phyloP scores from a whole-genome alignment of 2,329 filamentous ascomycete genomes.

The Aspergillus ustus region DNA sequence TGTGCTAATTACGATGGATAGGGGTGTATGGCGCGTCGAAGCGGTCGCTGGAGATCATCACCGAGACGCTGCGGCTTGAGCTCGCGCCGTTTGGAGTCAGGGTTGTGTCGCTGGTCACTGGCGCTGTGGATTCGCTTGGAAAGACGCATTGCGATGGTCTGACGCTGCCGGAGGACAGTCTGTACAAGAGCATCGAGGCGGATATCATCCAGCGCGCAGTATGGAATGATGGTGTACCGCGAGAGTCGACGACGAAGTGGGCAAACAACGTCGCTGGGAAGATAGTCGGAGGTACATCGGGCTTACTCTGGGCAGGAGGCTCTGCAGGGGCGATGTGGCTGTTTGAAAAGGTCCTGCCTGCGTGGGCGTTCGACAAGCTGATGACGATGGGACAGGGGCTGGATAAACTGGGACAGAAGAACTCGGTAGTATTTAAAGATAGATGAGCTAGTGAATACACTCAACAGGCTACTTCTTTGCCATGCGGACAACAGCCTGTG shows the following conservation, averaged over 20 bases:
- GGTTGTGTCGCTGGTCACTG: constrained; percentile 25
- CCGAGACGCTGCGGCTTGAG: constrained; percentile 31
- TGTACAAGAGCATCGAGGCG: constrained; percentile 26
- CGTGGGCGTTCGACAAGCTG: neutral
- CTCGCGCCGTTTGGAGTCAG: constrained; percentile 26
- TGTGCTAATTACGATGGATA: constrained; percentile 15
- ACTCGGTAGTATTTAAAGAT: neutral
- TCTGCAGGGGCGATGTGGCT: constrained; percentile 13
- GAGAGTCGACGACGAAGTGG: neutral
- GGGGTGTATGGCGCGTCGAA: constrained; percentile 30
- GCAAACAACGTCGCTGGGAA: neutral
- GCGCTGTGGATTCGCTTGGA: constrained; percentile 22
- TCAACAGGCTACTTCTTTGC: neutral
- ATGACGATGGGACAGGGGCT: neutral
- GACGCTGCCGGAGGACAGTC: constrained; percentile 22
- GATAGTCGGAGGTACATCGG: neutral
- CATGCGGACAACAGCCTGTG: neutral
- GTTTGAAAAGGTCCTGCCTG: neutral
- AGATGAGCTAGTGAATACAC: neutral
- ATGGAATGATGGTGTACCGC: neutral
- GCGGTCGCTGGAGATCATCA: constrained; percentile 25
- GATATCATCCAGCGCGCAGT: neutral
- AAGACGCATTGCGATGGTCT: constrained; percentile 25
- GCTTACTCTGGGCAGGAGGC: constrained; percentile 13
- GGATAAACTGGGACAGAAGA: neutral